phyloP scores from a whole-genome alignment of 2,329 filamentous ascomycete genomes.

The Furcasterigmium furcatum region DNA sequence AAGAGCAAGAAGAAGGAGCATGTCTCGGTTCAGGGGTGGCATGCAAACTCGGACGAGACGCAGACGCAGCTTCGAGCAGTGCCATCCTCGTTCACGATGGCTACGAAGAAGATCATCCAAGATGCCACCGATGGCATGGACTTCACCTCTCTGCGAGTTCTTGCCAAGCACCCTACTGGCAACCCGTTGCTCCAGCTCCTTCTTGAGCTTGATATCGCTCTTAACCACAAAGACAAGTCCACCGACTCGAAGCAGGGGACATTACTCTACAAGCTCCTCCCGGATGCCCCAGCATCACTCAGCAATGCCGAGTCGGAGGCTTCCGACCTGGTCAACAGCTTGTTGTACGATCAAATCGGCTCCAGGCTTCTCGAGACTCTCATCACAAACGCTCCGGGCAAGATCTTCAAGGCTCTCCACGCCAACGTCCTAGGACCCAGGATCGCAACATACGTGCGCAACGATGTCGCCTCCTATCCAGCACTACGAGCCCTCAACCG shows the following conservation, averaged over 20 bases:
- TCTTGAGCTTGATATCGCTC: slow-evolving; percentile 77
- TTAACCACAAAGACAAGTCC: slow-evolving; percentile 59
- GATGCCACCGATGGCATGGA: slow-evolving; percentile 75
- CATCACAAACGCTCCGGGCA: slow-evolving; percentile 75
- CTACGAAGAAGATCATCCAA: slow-evolving; percentile 77
- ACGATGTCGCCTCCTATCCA: slow-evolving; percentile 87
- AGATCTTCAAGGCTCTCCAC: slow-evolving; percentile 87
- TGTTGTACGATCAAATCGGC: slow-evolving; percentile 87
- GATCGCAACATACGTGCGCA: slow-evolving; percentile 77
- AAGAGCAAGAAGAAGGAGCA: slow-evolving; percentile 93
- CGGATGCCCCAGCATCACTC: slow-evolving; percentile 69
- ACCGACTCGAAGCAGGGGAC: slow-evolving; percentile 34
- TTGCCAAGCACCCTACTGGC: slow-evolving; percentile 85
- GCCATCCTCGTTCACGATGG: slow-evolving; percentile 73
- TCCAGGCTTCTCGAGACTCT: slow-evolving; percentile 88
- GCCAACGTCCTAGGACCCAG: slow-evolving; percentile 74
- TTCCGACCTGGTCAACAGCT: slow-evolving; percentile 73
- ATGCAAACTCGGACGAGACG: slow-evolving; percentile 43
- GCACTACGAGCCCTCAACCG: slow-evolving; percentile 80
- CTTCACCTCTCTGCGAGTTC: slow-evolving; percentile 73
- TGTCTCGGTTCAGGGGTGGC: slow-evolving; percentile 57
- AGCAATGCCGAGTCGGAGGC: slow-evolving; percentile 70
- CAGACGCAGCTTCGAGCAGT: slow-evolving; percentile 53
- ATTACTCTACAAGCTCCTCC: slow-evolving; percentile 74
- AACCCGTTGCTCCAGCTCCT: slow-evolving; percentile 92